phyloP scores from a whole-genome alignment of 176 grass and related monocot species.

The Rhynchospora tenuis region DNA sequence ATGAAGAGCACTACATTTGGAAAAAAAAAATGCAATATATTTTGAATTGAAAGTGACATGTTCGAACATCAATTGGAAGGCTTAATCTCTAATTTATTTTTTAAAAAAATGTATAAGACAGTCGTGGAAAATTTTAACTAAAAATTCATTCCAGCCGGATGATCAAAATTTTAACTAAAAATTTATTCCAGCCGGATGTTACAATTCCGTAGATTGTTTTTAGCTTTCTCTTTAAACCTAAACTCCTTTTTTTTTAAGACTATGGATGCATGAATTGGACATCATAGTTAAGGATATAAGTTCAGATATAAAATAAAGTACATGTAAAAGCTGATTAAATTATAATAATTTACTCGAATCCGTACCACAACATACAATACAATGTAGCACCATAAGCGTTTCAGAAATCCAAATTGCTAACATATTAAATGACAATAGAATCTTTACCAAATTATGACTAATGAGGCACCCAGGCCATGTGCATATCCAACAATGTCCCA shows the following conservation, averaged over 20 bases:
- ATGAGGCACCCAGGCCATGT: background rate
- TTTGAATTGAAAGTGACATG: no score
- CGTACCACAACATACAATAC: background rate
- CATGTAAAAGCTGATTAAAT: background rate
- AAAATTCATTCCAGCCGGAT: no score
- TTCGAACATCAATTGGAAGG: no score
- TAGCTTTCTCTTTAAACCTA: background rate
- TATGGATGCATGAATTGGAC: background rate
- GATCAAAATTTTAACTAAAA: no score
- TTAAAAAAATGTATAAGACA: no score
- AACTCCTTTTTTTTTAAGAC: background rate
- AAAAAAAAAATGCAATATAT: no score
- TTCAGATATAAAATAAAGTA: background rate
- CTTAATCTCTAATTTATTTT: no score
- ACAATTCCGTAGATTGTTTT: background rate
- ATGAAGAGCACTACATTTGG: no score
- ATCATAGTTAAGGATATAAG: background rate
- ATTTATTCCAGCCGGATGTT: no score
- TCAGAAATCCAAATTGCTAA: background rate
- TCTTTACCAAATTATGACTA: background rate
- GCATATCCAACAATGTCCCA: background rate
- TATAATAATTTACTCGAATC: background rate
- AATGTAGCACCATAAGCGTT: background rate
- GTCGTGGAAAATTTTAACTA: no score
- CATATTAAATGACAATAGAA: background rate